These are phyloP conservation scores for Scedosporium minutisporum DNA, from an alignment of 2,329 filamentous ascomycete genomes.

Conservation along the genomic window DNA sequence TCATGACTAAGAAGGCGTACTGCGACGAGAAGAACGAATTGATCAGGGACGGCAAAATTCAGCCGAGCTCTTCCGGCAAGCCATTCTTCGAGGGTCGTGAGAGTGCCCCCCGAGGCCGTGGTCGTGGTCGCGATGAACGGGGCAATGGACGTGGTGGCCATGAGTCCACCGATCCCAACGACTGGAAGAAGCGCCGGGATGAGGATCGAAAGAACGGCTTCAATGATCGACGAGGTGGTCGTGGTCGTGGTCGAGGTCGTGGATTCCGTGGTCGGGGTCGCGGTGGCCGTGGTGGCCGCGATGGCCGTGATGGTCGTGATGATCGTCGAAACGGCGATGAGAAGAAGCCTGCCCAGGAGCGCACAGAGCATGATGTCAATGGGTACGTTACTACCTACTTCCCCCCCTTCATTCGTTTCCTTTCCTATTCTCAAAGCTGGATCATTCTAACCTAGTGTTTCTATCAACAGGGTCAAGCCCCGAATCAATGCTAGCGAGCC, in stretches of 20 bases:
- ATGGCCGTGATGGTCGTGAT: conserved; percentile 20
- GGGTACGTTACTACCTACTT: conserved; percentile 17
- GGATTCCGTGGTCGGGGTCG: conserved; percentile 28
- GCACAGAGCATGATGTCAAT: conserved; percentile 15
- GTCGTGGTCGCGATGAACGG: conserved; percentile 25
- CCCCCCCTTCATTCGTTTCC: neutral
- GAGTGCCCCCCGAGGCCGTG: conserved; percentile 10
- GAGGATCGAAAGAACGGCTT: conserved; percentile 48
- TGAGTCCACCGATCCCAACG: conserved; percentile 36
- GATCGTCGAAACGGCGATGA: no score
- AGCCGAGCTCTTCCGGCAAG: conserved; percentile 39
- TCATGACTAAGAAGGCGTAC: conserved; percentile 86
- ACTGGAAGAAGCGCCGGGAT: conserved; percentile 57
- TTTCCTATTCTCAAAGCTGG: conserved; percentile 5
- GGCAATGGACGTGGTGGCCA: conserved; percentile 25
- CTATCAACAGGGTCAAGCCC: conserved; percentile 21
- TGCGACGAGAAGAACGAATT: conserved; percentile 65
- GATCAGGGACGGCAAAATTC: conserved; percentile 60
- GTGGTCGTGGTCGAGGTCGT: conserved; percentile 21
- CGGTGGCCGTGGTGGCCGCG: conserved; percentile 30
- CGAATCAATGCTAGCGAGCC: conserved; percentile 26
- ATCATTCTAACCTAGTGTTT: neutral
- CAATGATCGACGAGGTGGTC: conserved; percentile 34
- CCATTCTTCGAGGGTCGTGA: conserved; percentile 42
- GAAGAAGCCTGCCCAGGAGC: neutral